Percentiles rank a stretch among this genome's conserved stretches.
phyloP scores from a whole-genome alignment of 2,329 filamentous ascomycete genomes.

The Neonectria sp. region DNA sequence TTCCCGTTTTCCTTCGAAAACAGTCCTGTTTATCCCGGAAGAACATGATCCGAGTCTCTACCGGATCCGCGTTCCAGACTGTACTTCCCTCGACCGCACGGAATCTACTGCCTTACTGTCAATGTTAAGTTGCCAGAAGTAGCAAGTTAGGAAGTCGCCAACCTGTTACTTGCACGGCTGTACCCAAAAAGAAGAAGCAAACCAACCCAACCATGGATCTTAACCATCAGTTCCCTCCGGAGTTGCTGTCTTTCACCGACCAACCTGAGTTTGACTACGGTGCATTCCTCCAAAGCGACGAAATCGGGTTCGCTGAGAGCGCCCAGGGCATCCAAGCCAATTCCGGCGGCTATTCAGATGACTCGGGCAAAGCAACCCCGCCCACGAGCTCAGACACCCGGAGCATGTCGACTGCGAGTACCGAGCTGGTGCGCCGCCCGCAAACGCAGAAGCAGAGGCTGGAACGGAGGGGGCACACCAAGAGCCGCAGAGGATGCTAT shows the following conservation, averaged over 20 bases:
- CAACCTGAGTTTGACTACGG: constrained; percentile 57
- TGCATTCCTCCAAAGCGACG: constrained; percentile 53
- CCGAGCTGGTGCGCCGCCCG: constrained; percentile 33
- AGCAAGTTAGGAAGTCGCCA: not conserved
- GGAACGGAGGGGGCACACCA: constrained; percentile 75
- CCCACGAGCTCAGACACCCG: constrained; percentile 47
- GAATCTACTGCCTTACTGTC: not conserved
- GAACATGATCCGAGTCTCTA: not conserved
- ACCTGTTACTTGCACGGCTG: not conserved
- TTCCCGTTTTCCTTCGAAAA: constrained; percentile 11
- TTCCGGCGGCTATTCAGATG: constrained; percentile 44
- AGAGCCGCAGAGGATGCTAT: constrained; percentile 76
- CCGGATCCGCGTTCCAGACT: not conserved
- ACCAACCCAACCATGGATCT: constrained; percentile 47
- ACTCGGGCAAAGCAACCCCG: constrained; percentile 50
- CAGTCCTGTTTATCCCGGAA: not conserved
- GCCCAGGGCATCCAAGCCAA: constrained; percentile 33
- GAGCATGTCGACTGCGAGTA: constrained; percentile 41
- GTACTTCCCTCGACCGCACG: not conserved
- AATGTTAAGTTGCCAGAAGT: not conserved
- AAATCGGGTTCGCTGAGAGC: constrained; percentile 41
- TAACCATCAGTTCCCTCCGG: constrained; percentile 43
- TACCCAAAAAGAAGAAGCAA: not conserved
- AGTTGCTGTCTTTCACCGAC: constrained; percentile 50
- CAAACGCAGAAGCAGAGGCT: constrained; percentile 53